Evolutionary conservation across 2,329 filamentous ascomycete species (phyloP).

Genomic region (Knufia fluminis): DNA sequence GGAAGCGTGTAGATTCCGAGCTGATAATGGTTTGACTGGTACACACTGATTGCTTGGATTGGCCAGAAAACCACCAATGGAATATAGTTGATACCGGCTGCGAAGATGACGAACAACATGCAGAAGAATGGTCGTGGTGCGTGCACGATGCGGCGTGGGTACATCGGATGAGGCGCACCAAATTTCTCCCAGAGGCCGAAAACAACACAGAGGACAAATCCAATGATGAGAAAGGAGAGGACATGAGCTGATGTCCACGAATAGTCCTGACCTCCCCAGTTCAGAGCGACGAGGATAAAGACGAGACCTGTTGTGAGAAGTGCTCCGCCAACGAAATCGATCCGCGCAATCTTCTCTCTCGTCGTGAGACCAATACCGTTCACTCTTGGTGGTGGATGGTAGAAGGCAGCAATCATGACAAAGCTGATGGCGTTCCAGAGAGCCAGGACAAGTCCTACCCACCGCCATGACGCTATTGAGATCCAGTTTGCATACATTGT

Average conservation of each 20-base stretch:
- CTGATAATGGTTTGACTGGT: constrained; percentile 4
- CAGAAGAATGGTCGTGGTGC: constrained; percentile 10
- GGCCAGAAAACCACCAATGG: constrained; percentile 9
- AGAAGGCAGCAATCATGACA: constrained; percentile 42
- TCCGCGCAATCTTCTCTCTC: constrained; percentile 34
- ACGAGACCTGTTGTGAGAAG: constrained; percentile 42
- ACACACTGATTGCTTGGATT: constrained; percentile 3
- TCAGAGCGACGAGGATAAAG: constrained; percentile 39
- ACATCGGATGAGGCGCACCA: constrained; percentile 35
- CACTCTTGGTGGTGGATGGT: constrained; percentile 43
- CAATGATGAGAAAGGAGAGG: constrained; percentile 33
- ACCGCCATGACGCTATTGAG: constrained; percentile 42
- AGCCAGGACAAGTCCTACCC: constrained; percentile 43
- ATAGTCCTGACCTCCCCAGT: constrained; percentile 21
- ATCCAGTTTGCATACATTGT: constrained; percentile 12
- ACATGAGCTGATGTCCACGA: constrained; percentile 32
- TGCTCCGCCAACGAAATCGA: constrained; percentile 45
- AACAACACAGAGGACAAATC: constrained; percentile 29
- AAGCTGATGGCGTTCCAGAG: constrained; percentile 46
- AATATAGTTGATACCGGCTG: constrained; percentile 10
- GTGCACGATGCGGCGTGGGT: constrained; percentile 28
- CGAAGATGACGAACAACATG: constrained; percentile 7
- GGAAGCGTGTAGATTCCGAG: constrained; percentile 8
- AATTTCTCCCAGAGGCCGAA: constrained; percentile 31
- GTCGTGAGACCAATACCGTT: constrained; percentile 33